Percentiles rank a stretch among this genome's conserved stretches.
Evolutionary conservation across 2,329 filamentous ascomycete species (phyloP).

Genomic region (Trichoderma atroviride): DNA sequence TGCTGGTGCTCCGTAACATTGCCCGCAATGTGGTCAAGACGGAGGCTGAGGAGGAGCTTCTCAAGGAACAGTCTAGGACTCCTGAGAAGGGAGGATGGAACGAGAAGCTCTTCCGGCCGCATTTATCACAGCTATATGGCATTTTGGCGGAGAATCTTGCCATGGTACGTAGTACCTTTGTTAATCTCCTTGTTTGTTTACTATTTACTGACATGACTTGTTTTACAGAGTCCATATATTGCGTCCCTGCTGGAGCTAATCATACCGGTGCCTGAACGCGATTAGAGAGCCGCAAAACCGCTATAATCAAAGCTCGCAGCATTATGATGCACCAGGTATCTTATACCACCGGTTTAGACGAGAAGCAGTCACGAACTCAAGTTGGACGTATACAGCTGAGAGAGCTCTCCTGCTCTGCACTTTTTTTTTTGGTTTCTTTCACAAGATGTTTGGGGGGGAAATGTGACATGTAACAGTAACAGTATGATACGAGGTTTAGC

Average conservation of each 20-base stretch:
- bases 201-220: not conserved
- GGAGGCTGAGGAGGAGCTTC: slow-evolving; percentile 57
- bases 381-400: not conserved
- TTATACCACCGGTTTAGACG: not conserved
- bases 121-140: slow-evolving; percentile 66
- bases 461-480: slow-evolving; percentile 19
- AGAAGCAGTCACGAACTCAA: not conserved
- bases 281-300: slow-evolving; percentile 17
- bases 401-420: not conserved
- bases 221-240: slow-evolving; percentile 44
- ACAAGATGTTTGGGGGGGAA: not conserved
- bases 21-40: slow-evolving; percentile 68
- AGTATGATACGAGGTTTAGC: slow-evolving; percentile 19
- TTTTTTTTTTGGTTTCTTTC: not conserved
- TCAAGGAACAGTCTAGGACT: slow-evolving; percentile 49
- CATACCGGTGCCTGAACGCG: slow-evolving; percentile 34
- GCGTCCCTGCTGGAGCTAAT: slow-evolving; percentile 46
- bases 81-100: slow-evolving; percentile 63
- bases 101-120: slow-evolving; percentile 66
- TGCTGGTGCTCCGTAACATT: slow-evolving; percentile 77
- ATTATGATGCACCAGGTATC: not conserved
- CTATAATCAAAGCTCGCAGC: not conserved
- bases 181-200: not conserved
- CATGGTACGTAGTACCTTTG: slow-evolving; percentile 49
- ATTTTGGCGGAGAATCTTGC: slow-evolving; percentile 70